Evolutionary conservation across 2,329 filamentous ascomycete genomes (phyloP).

Genomic region (Neonectria hederae): DNA sequence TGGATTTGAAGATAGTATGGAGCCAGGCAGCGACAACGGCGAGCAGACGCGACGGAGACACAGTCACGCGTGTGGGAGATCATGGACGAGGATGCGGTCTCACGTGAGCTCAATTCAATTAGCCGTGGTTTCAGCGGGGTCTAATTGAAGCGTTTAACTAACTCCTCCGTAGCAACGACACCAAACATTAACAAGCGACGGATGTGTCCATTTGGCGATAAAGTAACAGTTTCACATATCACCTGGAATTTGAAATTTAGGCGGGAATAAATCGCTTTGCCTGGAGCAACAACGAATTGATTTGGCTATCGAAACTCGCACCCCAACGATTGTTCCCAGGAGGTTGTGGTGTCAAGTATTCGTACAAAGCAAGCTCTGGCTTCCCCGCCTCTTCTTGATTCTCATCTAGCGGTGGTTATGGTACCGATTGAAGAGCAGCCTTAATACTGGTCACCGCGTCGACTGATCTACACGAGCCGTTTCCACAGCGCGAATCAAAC

Average conservation of each 20-base stretch:
- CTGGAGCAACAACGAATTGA: not conserved
- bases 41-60: conserved; percentile 8
- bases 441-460: not conserved
- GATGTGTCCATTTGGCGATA: not conserved
- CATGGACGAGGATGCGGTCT: conserved; percentile 14
- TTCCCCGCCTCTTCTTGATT: no score
- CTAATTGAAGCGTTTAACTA: not conserved
- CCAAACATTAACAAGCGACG: not conserved
- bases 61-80: conserved; percentile 7
- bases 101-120: conserved; percentile 11
- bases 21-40: conserved; percentile 2
- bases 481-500: not conserved
- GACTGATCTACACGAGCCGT: not conserved
- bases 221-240: not conserved
- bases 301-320: not conserved
- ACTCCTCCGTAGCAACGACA: not conserved
- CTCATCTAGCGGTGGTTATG: no score
- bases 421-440: not conserved
- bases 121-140: conserved; percentile 4
- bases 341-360: no score
- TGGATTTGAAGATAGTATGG: not conserved
- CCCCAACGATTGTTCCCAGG: not conserved
- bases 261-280: no score
- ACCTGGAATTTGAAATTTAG: not conserved
- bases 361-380: no score